phyloP scores from a whole-genome alignment of 768 basidiomycete genomes.

The Boletus sensibilis region DNA sequence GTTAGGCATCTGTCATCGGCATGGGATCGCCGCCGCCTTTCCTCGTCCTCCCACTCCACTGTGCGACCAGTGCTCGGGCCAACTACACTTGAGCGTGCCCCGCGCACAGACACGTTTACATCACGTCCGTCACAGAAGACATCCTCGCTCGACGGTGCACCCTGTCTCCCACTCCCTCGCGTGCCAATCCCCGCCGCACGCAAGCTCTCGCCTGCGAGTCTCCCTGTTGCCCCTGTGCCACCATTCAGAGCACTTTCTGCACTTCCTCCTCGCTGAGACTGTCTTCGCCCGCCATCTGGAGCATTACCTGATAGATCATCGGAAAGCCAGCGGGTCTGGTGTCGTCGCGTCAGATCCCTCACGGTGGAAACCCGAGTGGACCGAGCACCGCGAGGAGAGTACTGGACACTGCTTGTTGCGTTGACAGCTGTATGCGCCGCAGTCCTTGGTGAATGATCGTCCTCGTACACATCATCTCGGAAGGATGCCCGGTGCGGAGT shows the following conservation, averaged over 20 bases:
- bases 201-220: conserved; percentile 66
- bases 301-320: conserved; percentile 41
- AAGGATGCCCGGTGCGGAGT: conserved; percentile 37
- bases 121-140: conserved; percentile 34
- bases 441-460: conserved; percentile 24
- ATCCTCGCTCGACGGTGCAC: conserved; percentile 34
- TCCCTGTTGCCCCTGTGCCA: conserved; percentile 41
- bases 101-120: conserved; percentile 14
- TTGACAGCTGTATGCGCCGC: conserved; percentile 23
- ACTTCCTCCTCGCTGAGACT: conserved; percentile 62
- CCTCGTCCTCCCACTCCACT: conserved; percentile 28
- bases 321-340: conserved; percentile 55
- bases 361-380: conserved; percentile 44
- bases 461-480: conserved; percentile 24
- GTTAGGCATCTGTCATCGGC: conserved; percentile 24
- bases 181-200: conserved; percentile 66
- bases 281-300: conserved; percentile 44
- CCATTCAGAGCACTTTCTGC: conserved; percentile 61
- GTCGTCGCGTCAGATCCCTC: conserved; percentile 46
- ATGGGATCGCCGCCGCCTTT: conserved; percentile 17
- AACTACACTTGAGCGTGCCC: conserved; percentile 13
- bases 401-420: conserved; percentile 21
- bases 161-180: conserved; percentile 30
- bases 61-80: conserved; percentile 7
- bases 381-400: conserved; percentile 32